Conservation (phyloP, 2,329 filamentous ascomycete species). For the Dothidotthia symphoricarpi region DNA sequence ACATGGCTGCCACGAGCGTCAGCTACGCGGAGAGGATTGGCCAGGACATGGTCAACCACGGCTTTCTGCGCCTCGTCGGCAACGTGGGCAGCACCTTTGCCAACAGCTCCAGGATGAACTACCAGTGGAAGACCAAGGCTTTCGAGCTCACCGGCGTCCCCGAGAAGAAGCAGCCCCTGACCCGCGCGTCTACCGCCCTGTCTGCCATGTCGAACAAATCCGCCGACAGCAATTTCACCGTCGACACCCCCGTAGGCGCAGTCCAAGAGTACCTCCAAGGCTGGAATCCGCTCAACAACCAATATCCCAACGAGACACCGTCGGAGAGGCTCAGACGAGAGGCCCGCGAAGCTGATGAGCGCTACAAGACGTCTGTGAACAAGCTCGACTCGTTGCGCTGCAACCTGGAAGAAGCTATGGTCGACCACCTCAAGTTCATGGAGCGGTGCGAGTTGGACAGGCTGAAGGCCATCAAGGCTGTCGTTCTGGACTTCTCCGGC, state of each 20-base stretch:
- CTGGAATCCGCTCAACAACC: conserved; percentile 91
- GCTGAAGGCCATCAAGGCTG: conserved; percentile 96
- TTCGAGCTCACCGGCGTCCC: conserved; percentile 86
- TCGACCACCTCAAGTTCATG: conserved; percentile 89
- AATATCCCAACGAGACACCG: conserved; percentile 90
- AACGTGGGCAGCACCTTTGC: conserved; percentile 95
- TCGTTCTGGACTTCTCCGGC: conserved; percentile 94
- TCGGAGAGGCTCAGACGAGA: conserved; percentile 83
- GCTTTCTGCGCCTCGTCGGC: conserved; percentile 85
- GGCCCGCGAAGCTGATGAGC: conserved; percentile 84
- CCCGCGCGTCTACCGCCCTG: conserved; percentile 71
- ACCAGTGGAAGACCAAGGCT: conserved; percentile 92
- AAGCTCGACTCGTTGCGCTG: conserved; percentile 89
- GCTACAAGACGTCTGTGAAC: conserved; percentile 82
- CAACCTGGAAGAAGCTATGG: conserved; percentile 92
- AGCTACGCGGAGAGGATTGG: conserved; percentile 93
- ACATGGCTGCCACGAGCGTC: conserved; percentile 79
- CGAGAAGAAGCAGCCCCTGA: conserved; percentile 75
- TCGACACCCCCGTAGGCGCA: conserved; percentile 78
- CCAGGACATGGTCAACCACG: conserved; percentile 83
- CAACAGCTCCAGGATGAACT: conserved; percentile 95
- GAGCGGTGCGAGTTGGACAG: conserved; percentile 96
- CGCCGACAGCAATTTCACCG: conserved; percentile 48
- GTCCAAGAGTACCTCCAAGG: conserved; percentile 86
- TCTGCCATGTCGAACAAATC: conserved; percentile 42